Conservation (phyloP, 441 rosid genomes). For the Erysimum cheiri region DNA sequence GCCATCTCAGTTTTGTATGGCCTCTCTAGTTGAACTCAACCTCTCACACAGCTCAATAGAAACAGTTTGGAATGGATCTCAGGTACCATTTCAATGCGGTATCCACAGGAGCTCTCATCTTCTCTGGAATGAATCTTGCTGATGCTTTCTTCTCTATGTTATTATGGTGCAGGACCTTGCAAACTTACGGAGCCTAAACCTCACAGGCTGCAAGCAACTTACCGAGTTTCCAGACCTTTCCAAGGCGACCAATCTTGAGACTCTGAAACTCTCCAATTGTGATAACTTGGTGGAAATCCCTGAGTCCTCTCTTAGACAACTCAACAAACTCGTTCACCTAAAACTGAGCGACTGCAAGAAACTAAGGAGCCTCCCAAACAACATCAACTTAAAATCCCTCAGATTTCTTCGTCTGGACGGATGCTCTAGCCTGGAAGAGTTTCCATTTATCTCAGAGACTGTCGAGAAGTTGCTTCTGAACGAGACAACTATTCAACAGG, state of each 20-base stretch:
- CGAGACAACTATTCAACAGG: slow-evolving; percentile 38
- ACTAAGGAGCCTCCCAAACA: slow-evolving; percentile 45
- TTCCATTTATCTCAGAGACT: slow-evolving; percentile 41
- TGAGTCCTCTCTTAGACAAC: slow-evolving; percentile 42
- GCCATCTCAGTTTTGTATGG: slow-evolving; percentile 40
- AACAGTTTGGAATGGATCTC: slow-evolving; percentile 34
- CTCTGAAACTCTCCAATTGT: slow-evolving; percentile 39
- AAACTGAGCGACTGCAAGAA: slow-evolving; percentile 47
- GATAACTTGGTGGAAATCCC: slow-evolving; percentile 46
- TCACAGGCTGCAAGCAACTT: slow-evolving; percentile 43
- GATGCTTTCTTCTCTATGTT: slow-evolving; percentile 4
- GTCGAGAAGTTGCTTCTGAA: slow-evolving; percentile 16
- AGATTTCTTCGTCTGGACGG: slow-evolving; percentile 36
- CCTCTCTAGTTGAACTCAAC: slow-evolving; percentile 40
- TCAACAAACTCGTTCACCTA: slow-evolving; percentile 44
- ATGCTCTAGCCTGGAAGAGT: slow-evolving; percentile 41
- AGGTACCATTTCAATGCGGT: slow-evolving; percentile 25
- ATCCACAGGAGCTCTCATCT: not conserved
- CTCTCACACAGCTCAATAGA: slow-evolving; percentile 42
- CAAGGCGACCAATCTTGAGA: slow-evolving; percentile 44
- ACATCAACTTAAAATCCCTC: slow-evolving; percentile 47
- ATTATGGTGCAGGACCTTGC: slow-evolving; percentile 31
- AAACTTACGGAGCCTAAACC: slow-evolving; percentile 47
- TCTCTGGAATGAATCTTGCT: slow-evolving; percentile 15
- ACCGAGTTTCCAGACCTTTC: slow-evolving; percentile 41